phyloP scores from a whole-genome alignment of 2,329 filamentous ascomycete genomes.

The Clonostachys byssicola region DNA sequence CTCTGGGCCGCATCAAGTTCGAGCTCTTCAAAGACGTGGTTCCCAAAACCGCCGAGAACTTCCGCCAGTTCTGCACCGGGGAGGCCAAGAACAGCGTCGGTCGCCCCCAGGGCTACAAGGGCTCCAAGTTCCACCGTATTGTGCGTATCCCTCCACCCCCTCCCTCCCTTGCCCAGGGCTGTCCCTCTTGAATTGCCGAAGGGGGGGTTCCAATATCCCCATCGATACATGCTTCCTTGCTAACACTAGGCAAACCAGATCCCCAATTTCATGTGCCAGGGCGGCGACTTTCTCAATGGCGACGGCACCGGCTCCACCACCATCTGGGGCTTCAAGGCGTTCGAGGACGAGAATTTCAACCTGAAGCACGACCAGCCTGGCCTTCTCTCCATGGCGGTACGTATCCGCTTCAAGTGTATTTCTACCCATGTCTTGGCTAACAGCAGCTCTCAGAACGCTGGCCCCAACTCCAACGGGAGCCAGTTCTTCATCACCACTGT shows the following conservation, averaged over 20 bases:
- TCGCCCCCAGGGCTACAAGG: constrained; percentile 88
- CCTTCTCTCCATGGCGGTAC: constrained; percentile 87
- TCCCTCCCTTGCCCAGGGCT: neutral
- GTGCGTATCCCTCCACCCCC: constrained; percentile 44
- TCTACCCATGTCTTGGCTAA: neutral
- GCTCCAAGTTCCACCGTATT: constrained; percentile 89
- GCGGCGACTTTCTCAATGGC: constrained; percentile 90
- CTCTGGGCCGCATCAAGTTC: constrained; percentile 82
- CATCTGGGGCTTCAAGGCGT: constrained; percentile 82
- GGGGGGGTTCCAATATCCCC: neutral
- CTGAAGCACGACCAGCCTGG: constrained; percentile 76
- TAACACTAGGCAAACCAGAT: constrained; percentile 50
- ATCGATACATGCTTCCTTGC: neutral
- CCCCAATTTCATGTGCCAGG: constrained; percentile 95
- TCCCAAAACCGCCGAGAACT: constrained; percentile 91
- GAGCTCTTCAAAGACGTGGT: constrained; percentile 84
- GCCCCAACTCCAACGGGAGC: constrained; percentile 87
- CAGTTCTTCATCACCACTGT: constrained; percentile 98
- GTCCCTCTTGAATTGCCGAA: neutral
- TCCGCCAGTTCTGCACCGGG: constrained; percentile 94
- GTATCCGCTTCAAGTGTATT: constrained; percentile 22
- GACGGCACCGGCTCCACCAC: constrained; percentile 85
- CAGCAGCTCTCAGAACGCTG: constrained; percentile 63
- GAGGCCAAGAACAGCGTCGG: constrained; percentile 78
- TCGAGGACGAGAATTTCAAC: constrained; percentile 86